Evolutionary conservation across 495 filamentous ascomycete species (phyloP).

Genomic region (Tuber melanosporum): DNA sequence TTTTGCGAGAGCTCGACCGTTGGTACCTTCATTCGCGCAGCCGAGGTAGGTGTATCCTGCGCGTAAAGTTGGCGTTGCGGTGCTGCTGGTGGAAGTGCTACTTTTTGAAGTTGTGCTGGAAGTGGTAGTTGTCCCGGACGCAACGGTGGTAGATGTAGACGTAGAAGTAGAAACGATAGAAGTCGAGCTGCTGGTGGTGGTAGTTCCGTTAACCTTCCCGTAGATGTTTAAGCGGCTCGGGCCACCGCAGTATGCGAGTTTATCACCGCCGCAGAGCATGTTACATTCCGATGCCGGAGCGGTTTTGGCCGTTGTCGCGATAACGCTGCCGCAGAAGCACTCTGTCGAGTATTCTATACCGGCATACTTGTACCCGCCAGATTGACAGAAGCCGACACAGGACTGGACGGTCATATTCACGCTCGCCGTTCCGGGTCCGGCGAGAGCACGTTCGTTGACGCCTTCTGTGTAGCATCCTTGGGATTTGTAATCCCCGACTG

Average conservation of each 20-base stretch:
- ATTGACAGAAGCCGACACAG: constrained; percentile 48
- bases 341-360: constrained; percentile 37
- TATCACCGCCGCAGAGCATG: constrained; percentile 44
- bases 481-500: constrained; percentile 16
- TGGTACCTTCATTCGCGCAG: constrained; percentile 55
- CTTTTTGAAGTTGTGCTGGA: not conserved
- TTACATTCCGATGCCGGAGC: constrained; percentile 22
- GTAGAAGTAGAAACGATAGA: not conserved
- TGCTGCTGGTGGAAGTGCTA: constrained; percentile 1
- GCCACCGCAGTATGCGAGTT: constrained; percentile 46
- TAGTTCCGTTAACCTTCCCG: constrained; percentile 13
- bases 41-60: constrained; percentile 54
- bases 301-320: constrained; percentile 32
- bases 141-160: not conserved
- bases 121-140: not conserved
- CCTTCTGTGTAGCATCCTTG: constrained; percentile 56
- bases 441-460: constrained; percentile 47
- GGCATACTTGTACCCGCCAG: constrained; percentile 47
- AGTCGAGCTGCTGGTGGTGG: not conserved
- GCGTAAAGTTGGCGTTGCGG: constrained; percentile 6
- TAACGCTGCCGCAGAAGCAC: constrained; percentile 43
- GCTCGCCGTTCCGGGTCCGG: constrained; percentile 35
- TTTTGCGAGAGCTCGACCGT: constrained; percentile 55
- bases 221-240: constrained; percentile 43
- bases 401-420: constrained; percentile 40